Base-by-base conservation (phyloP, 345 rosid species). In the Salix koriyanagi region DNA sequence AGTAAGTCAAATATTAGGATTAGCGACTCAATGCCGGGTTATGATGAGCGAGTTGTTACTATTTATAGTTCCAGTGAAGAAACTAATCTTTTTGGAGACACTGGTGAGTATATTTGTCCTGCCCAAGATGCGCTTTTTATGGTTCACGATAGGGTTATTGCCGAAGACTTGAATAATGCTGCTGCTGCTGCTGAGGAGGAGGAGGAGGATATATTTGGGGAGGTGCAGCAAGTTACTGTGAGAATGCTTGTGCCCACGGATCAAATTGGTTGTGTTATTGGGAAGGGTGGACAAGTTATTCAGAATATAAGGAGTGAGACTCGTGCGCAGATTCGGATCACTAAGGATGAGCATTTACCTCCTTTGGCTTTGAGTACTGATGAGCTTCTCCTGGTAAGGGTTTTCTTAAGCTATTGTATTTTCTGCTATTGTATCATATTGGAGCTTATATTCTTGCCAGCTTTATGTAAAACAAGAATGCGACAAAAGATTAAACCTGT, bases 241-340 rank as follows among this genome's bases (percentile, higher is more conserved):
- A 58, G 81, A 72, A 77, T 81, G 84, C 76, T 81, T 18, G 84
- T 81, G 50, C 84, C 84, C 7, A 41, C 84, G 23, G 84, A 81
- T 77, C 84, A 81, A 75, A 81, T 81, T 62, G 84, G 84, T 5
- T 81, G 84, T 56, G 70, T 81, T 37, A 81, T 81, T 54, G 84
- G 84, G 69, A 81, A 81, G 66, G 84, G 84, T 21, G 84, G 84
- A 2, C 84, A 81, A 39, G 84, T 81, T 15, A 81, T 81, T 81
- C 84, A 81, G 84, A 77, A 65, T 46, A 77, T 81, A 36, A 62
- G 84, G 32, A 77, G 73, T 19, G 84, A 81, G 64, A 81, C 84
- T 1, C 32, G 81, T 70, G 84, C 81, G 42, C 84, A 81, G 84
- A 81, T 81, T 73, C 84, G 84, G 56, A 70, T 81, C 70, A 25